phyloP scores from a whole-genome alignment of 257 asterid species.

The Scutellaria minor region DNA sequence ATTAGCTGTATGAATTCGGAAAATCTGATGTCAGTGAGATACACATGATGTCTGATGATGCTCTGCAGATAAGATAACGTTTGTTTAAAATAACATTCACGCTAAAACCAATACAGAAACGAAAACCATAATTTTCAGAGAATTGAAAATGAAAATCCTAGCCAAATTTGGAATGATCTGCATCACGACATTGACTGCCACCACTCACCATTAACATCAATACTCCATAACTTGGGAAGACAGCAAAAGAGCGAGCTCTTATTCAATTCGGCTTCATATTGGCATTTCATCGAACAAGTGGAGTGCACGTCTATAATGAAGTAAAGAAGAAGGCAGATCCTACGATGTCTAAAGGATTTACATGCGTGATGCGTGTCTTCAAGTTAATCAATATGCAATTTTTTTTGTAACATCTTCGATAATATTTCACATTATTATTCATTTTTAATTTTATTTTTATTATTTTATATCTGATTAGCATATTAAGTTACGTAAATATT shows the following conservation, averaged over 20 bases:
- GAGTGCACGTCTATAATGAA: neutral
- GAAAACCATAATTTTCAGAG: neutral
- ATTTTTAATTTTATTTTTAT: too few species aligned
- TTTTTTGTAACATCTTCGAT: too few species aligned
- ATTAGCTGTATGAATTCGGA: constrained; percentile 10
- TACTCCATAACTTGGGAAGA: constrained; percentile 3
- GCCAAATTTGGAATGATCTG: neutral
- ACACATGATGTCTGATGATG: constrained; percentile 27
- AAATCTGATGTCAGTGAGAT: constrained; percentile 7
- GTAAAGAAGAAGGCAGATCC: constrained; percentile 2
- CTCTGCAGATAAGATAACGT: constrained; percentile 20
- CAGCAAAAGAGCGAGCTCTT: neutral
- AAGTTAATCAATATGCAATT: neutral
- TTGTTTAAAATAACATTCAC: neutral
- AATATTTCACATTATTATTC: too few species aligned
- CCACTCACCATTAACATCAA: constrained; percentile 13
- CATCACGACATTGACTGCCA: neutral
- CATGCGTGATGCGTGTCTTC: constrained; percentile 7
- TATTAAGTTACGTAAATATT: too few species aligned
- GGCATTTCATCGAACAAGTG: constrained; percentile 21
- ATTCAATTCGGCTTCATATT: constrained; percentile 11
- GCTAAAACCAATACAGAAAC: too few species aligned
- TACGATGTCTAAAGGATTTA: neutral
- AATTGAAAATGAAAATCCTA: neutral
- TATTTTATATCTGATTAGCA: too few species aligned